Evolutionary conservation across 1,284 basidiomycete species (phyloP).

Genomic region (Ceratobasidium sp.): DNA sequence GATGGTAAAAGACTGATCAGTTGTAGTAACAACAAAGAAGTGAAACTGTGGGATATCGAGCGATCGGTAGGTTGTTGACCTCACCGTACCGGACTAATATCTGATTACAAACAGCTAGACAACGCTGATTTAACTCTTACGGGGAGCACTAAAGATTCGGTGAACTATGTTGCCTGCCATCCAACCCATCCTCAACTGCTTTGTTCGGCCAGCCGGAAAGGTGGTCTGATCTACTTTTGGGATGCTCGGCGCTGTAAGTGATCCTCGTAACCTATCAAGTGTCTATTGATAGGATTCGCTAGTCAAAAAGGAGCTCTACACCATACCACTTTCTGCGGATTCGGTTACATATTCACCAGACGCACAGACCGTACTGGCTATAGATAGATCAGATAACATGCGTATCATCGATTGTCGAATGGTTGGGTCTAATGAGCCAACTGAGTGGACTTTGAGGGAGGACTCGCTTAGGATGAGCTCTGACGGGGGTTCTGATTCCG

Average conservation of each 20-base stretch:
- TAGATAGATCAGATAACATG: slow-evolving; percentile 68
- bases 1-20: slow-evolving; percentile 36
- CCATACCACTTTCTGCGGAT: slow-evolving; percentile 1
- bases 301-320: slow-evolving; percentile 38
- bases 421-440: slow-evolving; percentile 40
- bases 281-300: background rate
- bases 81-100: background rate
- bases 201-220: slow-evolving; percentile 80
- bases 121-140: slow-evolving; percentile 62
- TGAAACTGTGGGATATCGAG: slow-evolving; percentile 39
- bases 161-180: slow-evolving; percentile 84
- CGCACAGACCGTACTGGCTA: slow-evolving; percentile 33
- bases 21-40: slow-evolving; percentile 42
- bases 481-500: slow-evolving; percentile 35
- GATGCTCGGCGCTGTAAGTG: slow-evolving; percentile 77
- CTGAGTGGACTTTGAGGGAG: slow-evolving; percentile 32
- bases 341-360: slow-evolving; percentile 35
- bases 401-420: slow-evolving; percentile 67
- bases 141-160: slow-evolving; percentile 79
- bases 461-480: slow-evolving; percentile 31
- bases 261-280: background rate
- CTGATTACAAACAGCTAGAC: slow-evolving; percentile 11
- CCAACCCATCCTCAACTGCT: slow-evolving; percentile 84
- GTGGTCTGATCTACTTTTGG: slow-evolving; percentile 81
- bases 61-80: slow-evolving; percentile 12